Evolutionary conservation across 371 early-diverging fungal species (phyloP), one percentile per base, ranked within the genome.

Genomic region (Mortierella sp.): DNA sequence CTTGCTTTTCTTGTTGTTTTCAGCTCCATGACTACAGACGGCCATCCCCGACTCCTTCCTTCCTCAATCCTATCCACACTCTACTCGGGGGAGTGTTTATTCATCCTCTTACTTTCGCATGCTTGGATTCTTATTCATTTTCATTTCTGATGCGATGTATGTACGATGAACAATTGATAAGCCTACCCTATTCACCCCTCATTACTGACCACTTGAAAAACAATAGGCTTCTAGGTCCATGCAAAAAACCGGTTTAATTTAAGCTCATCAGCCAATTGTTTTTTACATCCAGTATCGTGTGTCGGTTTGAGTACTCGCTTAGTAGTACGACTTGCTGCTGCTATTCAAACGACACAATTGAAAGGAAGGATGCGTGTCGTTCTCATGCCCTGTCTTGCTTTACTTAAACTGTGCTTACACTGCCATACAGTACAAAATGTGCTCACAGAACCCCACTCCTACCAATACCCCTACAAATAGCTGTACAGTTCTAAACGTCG

Each of bases 211-310:
- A 11, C 8, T n/a, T 55, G 31, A 26, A 43, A 0, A 9, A 26
- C 11, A 55, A 54, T 43, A 43, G 57, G 59, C 59, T 64, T 64
- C 37, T 64, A 64, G 19, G 64, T 34, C 64, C 64, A 37, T 64
- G 31, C 64, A 64, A 64, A 64, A 37, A 64, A 64, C 64, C 64
- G 64, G 64, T 64, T 64, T 64, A 37, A 46, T 64, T 64, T 64
- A 64, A 37, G 64, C 64, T 46, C 48, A 46, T 46, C 13, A 10
- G 48, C 13, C 9, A 13, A 8, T 10, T 43, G 1, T 46, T 34
- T 64, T 64, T 64, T 13, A 16, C 61, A 16, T 28, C 14, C 5
- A 55, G 11, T 55, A 53, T 19, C 3, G 19, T 24, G 48, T 46
- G 48, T 46, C 48, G 48, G 48, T 24, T 53, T 53, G 53, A 21